phyloP scores from a whole-genome alignment of 768 basidiomycete species.

The Auricularia heimuer region DNA sequence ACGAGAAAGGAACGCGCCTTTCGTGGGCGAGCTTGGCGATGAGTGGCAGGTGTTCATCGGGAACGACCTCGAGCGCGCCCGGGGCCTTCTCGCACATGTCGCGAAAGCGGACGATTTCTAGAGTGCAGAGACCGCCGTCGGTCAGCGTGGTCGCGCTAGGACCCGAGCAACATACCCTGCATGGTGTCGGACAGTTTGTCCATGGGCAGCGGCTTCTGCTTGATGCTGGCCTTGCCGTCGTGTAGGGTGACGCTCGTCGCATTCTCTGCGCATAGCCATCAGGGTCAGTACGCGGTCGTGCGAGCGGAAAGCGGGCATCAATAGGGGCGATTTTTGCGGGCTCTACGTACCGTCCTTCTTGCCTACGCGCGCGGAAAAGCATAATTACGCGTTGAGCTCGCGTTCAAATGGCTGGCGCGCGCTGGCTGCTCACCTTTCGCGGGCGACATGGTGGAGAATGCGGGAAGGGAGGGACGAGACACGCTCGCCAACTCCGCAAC shows the following conservation, averaged over 20 bases:
- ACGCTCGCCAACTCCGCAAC: background rate
- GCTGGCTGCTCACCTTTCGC: background rate
- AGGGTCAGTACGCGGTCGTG: background rate
- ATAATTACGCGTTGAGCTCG: background rate
- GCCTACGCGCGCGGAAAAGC: background rate
- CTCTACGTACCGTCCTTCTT: background rate
- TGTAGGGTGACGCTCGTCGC: background rate
- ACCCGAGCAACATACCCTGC: conserved; percentile 46
- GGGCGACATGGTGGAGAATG: background rate
- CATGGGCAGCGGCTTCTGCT: conserved; percentile 62
- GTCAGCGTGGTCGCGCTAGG: background rate
- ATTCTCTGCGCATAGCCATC: background rate
- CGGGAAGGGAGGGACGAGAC: background rate
- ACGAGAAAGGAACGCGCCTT: conserved; percentile 33
- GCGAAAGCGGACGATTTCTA: conserved; percentile 72
- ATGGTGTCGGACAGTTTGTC: conserved; percentile 77
- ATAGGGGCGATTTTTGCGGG: background rate
- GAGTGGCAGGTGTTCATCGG: conserved; percentile 60
- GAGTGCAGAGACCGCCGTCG: conserved; percentile 12
- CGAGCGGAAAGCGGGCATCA: background rate
- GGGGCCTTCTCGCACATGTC: conserved; percentile 52
- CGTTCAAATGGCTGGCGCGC: background rate
- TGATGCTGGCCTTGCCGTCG: conserved; percentile 62
- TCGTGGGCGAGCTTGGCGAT: conserved; percentile 80
- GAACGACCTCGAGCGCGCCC: conserved; percentile 45